phyloP scores from a whole-genome alignment of 2,329 filamentous ascomycete species.

The Penicillium polonicum region DNA sequence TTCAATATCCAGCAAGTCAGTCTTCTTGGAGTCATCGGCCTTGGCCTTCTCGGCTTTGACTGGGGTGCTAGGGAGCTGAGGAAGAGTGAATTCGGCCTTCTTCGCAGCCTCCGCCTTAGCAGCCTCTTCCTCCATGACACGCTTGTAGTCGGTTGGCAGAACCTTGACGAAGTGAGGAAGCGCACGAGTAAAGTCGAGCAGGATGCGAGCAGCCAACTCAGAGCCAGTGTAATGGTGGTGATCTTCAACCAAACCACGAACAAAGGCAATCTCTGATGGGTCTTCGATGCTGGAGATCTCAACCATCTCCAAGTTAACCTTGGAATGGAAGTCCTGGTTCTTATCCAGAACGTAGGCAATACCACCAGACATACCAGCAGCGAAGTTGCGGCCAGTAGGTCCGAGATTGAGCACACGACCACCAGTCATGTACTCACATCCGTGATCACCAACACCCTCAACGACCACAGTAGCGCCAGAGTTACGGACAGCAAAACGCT shows the following conservation, averaged over 20 bases:
- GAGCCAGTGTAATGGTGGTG: constrained; percentile 98
- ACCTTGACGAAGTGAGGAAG: constrained; percentile 91
- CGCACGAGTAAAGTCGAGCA: constrained; percentile 92
- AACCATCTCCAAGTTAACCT: constrained; percentile 98
- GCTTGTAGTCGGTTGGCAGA: constrained; percentile 93
- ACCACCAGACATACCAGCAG: constrained; percentile 96
- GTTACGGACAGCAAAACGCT: constrained; percentile 95
- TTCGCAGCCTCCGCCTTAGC: constrained; percentile 82
- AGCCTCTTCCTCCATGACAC: constrained; percentile 81
- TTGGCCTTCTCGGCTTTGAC: constrained; percentile 55
- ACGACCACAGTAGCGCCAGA: constrained; percentile 95
- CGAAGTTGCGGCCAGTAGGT: constrained; percentile 91
- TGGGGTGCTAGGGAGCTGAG: constrained; percentile 64
- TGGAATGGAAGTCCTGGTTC: constrained; percentile 82
- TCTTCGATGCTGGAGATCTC: constrained; percentile 83
- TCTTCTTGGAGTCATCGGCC: constrained; percentile 64
- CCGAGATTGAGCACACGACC: constrained; percentile 86
- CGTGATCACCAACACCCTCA: constrained; percentile 93
- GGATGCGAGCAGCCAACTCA: constrained; percentile 85
- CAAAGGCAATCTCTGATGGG: constrained; percentile 81
- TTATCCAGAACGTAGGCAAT: constrained; percentile 94
- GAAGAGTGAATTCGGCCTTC: constrained; percentile 78
- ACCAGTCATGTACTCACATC: constrained; percentile 98
- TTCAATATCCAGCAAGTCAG: constrained; percentile 79
- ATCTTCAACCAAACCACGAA: constrained; percentile 90